phyloP scores from a whole-genome alignment of 108 stramenopile genomes.

The Mayamaea pseudoterrestris region DNA sequence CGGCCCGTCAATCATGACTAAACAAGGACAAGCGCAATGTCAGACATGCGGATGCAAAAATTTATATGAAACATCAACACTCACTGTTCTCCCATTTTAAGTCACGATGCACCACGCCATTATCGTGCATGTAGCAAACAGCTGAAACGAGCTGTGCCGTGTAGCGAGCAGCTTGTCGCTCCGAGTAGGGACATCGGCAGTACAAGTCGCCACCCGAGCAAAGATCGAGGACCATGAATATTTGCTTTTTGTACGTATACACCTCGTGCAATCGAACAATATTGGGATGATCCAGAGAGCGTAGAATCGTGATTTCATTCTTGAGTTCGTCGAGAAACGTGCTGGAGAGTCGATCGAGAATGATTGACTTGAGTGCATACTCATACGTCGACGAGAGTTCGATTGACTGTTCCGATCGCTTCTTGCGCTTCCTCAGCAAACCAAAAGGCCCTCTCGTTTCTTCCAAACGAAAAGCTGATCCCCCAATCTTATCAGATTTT shows the following conservation, averaged over 20 bases:
- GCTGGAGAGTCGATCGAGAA: conserved; percentile 38
- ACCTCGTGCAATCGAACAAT: conserved; percentile 87
- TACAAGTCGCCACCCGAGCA: conserved; percentile 72
- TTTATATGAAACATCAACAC: not conserved
- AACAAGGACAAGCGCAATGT: conserved; percentile 1
- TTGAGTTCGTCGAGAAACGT: conserved; percentile 62
- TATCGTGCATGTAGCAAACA: conserved; percentile 80
- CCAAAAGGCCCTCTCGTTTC: not conserved
- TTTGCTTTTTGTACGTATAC: conserved; percentile 46
- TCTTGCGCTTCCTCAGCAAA: not conserved
- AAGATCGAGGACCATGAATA: conserved; percentile 70
- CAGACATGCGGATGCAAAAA: not conserved
- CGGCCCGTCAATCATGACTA: conserved; percentile 44
- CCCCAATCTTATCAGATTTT: conserved; percentile 37
- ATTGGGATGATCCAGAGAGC: conserved; percentile 77
- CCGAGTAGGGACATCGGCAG: conserved; percentile 42
- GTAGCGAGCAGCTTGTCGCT: conserved; percentile 53
- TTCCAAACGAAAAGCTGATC: conserved; percentile 13
- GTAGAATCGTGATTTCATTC: conserved; percentile 82
- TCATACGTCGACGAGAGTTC: not conserved
- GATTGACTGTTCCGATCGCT: not conserved
- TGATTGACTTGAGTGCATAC: conserved; percentile 61
- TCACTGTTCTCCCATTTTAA: conserved; percentile 78
- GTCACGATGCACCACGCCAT: conserved; percentile 92
- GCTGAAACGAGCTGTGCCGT: conserved; percentile 47